Conservation (phyloP, 148 eudicot species). For the Camellia japonica region DNA sequence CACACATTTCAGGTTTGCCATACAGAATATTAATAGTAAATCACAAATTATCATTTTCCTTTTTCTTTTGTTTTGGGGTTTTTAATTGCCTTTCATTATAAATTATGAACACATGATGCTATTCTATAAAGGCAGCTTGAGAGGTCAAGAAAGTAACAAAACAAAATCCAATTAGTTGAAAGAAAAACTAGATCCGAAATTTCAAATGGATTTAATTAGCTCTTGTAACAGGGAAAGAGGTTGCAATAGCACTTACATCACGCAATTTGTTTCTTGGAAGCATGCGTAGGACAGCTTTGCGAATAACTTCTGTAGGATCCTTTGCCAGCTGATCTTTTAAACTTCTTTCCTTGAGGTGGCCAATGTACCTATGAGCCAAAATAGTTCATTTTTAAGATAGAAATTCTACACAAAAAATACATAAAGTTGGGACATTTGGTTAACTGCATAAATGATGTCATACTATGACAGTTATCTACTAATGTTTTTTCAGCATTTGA, state of each 20-base stretch:
- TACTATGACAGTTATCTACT: neutral
- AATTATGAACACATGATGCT: too few species aligned
- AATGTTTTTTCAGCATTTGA: neutral
- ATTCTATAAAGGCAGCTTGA: too few species aligned
- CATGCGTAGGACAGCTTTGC: slow-evolving; percentile 95
- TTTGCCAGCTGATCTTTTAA: slow-evolving; percentile 91
- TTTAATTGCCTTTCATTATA: too few species aligned
- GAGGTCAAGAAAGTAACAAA: neutral
- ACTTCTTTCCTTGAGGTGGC: slow-evolving; percentile 88
- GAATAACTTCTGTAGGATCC: slow-evolving; percentile 95
- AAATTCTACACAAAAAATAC: neutral
- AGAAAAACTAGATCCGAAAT: neutral
- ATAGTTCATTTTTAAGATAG: neutral
- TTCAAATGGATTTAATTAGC: neutral
- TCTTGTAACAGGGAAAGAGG: neutral
- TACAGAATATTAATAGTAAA: too few species aligned
- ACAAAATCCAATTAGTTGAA: too few species aligned
- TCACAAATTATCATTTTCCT: too few species aligned
- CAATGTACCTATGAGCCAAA: slow-evolving; percentile 56
- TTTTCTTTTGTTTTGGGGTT: too few species aligned
- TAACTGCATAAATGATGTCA: neutral
- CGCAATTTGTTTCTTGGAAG: slow-evolving; percentile 93
- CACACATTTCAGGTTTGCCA: too few species aligned
- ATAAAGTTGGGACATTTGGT: too few species aligned
- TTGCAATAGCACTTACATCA: slow-evolving; percentile 57